Percentiles rank a stretch among this genome's conserved stretches.
Evolutionary conservation across 139 green algal genomes (phyloP).

Genomic region (Desmodesmus armatus): DNA sequence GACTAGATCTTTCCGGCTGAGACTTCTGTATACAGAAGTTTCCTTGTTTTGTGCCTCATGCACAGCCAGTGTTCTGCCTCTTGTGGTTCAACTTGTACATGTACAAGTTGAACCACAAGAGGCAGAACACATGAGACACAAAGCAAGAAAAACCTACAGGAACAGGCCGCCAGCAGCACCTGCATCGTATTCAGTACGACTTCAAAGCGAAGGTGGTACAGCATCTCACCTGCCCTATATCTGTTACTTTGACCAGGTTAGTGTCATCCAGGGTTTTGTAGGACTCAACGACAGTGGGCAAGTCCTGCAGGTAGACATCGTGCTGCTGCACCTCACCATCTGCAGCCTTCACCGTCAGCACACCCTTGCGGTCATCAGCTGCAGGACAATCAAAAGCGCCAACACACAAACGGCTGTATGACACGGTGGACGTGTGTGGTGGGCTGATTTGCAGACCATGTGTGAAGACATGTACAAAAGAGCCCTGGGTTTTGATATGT

Average conservation of each 20-base stretch:
- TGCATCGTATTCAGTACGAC: no score
- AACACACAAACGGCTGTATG: neutral
- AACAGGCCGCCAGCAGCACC: no score
- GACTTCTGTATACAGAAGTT: no score
- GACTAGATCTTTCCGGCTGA: no score
- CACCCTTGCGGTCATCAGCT: slow-evolving; percentile 38
- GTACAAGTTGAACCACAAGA: no score
- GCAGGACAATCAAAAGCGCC: neutral
- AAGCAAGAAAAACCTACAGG: no score
- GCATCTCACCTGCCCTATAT: slow-evolving; percentile 86
- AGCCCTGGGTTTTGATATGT: neutral
- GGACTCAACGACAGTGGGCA: slow-evolving; percentile 88
- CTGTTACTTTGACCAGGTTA: slow-evolving; percentile 91
- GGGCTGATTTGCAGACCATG: neutral
- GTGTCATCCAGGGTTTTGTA: slow-evolving; percentile 95
- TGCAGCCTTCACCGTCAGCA: slow-evolving; percentile 68
- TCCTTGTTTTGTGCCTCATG: no score
- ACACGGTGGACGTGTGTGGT: no score
- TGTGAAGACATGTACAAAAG: neutral
- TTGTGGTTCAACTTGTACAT: no score
- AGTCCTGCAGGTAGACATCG: slow-evolving; percentile 75
- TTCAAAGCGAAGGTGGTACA: no score
- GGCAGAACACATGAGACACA: no score
- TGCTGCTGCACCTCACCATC: slow-evolving; percentile 66
- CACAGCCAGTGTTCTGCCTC: no score